phyloP scores from a whole-genome alignment of 2,329 filamentous ascomycete genomes.

The Colletotrichum theobromicola region DNA sequence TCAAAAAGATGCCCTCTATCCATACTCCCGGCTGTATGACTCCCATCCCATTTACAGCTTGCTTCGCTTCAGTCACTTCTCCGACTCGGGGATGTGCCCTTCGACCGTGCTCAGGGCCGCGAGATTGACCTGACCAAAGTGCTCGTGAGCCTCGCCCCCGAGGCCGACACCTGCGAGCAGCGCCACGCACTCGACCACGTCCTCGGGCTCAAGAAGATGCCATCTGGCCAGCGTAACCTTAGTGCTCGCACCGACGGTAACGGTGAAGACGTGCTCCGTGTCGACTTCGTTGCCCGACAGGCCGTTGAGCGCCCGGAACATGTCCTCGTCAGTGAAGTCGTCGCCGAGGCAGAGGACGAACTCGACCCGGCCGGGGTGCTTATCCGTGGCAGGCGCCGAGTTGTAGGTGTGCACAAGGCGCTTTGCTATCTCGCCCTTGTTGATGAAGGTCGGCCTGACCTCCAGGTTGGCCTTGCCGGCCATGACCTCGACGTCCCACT shows the following conservation, averaged over 20 bases:
- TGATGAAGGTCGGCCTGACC: conserved; percentile 95
- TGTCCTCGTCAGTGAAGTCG: conserved; percentile 97
- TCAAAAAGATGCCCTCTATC: conserved; percentile 2
- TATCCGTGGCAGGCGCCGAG: conserved; percentile 49
- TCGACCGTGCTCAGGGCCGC: conserved; percentile 59
- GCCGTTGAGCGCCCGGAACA: conserved; percentile 81
- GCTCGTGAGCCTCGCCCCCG: conserved; percentile 41
- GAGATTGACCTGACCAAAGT: conserved; percentile 60
- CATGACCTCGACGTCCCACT: conserved; percentile 96
- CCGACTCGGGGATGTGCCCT: conserved; percentile 49
- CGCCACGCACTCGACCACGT: conserved; percentile 77
- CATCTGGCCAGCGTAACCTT: conserved; percentile 91
- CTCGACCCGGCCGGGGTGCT: conserved; percentile 64
- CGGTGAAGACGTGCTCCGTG: conserved; percentile 79
- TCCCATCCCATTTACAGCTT: not conserved
- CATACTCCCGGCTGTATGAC: conserved; percentile 20
- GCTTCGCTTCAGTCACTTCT: conserved; percentile 3
- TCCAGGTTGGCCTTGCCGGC: conserved; percentile 95
- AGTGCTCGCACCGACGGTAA: conserved; percentile 89
- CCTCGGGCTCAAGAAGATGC: conserved; percentile 86
- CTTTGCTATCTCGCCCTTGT: conserved; percentile 95
- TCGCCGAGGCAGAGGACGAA: conserved; percentile 93
- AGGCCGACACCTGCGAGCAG: conserved; percentile 57
- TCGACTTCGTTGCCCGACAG: conserved; percentile 59
- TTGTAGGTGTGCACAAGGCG: conserved; percentile 79